Evolutionary conservation across 306 rosid genomes (phyloP), one percentile per base, ranked within the genome.

Genomic region (Canavalia ensiformis): DNA sequence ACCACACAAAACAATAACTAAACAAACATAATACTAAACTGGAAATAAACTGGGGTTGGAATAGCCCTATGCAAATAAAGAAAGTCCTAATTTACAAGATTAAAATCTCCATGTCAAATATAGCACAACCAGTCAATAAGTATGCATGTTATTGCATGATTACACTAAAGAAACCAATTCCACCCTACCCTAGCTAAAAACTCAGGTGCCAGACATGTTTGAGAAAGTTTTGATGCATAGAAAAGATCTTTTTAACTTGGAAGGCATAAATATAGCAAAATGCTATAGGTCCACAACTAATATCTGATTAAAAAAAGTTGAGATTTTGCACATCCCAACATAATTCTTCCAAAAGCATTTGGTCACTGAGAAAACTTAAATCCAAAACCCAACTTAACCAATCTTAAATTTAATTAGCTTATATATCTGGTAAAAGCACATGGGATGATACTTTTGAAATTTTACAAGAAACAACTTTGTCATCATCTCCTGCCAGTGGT

Each of bases 351-450:
- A 72, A 72, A 68, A 50, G 47, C 54, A 77, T 54, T 72, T 72
- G 64, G 42, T 64, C 29, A 34, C 54, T 66, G 6, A 35, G 50
- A 72, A 50, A 67, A 52, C 25, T 6, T 30, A 13, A 35, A 60
- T 41, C 34, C 30, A 33, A 52, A 74, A 60, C 68, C 82, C 35
- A 84, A 51, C 49, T 42, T 59, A 74, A 75, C 41, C 44, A 58
- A 46, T 66, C 56, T 33, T 31, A 51, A 64, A 37, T 51, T 39
- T 56, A n/a, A 71, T 62, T 71, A 69, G 41, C 47, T 10, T 65
- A 45, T 29, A 35, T n/a, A 54, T 18, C 59, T 8, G 30, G 59
- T 56, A 68, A 68, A 79, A 68, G 51, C 75, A 76, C 7, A 18
- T 4, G 28, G 12, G 4, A 45, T 29, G 68, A 64, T 72, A 46